Evolutionary conservation across 177 flowering plant genomes (phyloP), one percentile per base, ranked within the genome.

Genomic region (Vitis hybrid): DNA sequence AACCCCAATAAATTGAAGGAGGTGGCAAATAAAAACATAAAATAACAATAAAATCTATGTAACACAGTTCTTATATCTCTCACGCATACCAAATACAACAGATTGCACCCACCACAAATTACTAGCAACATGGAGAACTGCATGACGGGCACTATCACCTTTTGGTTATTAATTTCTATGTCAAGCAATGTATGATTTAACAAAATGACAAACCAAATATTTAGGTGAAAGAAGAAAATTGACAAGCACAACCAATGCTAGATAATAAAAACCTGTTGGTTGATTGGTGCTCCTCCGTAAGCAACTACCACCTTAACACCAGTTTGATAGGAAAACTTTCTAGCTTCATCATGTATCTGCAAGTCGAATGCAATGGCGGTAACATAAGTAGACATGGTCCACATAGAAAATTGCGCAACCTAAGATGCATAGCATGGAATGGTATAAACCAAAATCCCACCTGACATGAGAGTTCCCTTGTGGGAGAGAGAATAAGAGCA

Each of bases 281-380:
- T 79, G 16, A 88, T 87, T 51, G 90, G 92, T 29, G 92, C 88
- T 8, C 92, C 92, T 75, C 92, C 92, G 79, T 88, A 88, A 67
- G 81, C 90, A 76, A 86, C 92, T 9, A 86, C 92, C 52, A 86
- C 92, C 76, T 69, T 83, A 60, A 88, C 92, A 72, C 90, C 90
- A 60, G 90, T 85, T 72, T 86, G 89, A 75, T 85, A 88, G 2
- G 92, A 78, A 61, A 88, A 88, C 70, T 88, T 88, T 69, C 61
- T 87, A 56, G 90, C 88, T 74, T 88, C 90, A 45, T 85, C 89
- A 29, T 88, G 87, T 73, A 88, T 88, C 92, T 88, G 72, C 16
- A 69, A 39, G 56, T 39, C 29, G 66, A 60, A 56, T 5, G 16
- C 21, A 33, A 64, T 3, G 12, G 57, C 62, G 56, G 3, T 29